phyloP scores from a whole-genome alignment of 352 stramenopile species.

The Peronosclerospora sorghi region DNA sequence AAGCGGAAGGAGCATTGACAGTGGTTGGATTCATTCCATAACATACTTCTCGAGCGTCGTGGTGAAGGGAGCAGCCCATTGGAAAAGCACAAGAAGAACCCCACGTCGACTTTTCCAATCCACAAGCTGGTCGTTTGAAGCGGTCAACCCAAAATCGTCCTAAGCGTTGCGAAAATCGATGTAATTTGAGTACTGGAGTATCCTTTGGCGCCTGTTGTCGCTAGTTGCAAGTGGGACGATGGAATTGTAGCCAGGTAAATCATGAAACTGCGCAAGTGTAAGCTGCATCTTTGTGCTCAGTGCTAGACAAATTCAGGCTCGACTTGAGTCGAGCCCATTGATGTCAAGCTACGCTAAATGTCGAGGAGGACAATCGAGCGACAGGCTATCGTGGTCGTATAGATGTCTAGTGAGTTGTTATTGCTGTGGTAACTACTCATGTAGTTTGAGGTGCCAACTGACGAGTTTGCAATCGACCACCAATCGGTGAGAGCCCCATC shows the following conservation, averaged over 20 bases:
- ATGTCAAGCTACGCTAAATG: slow-evolving; percentile 3
- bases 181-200: slow-evolving; percentile 29
- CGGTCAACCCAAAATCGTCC: slow-evolving; percentile 19
- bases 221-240: slow-evolving; percentile 33
- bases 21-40: slow-evolving; percentile 22
- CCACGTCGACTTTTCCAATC: slow-evolving; percentile 52
- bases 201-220: slow-evolving; percentile 13
- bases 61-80: slow-evolving; percentile 16
- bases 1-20: slow-evolving; percentile 13
- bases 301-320: slow-evolving; percentile 5
- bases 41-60: slow-evolving; percentile 51
- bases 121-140: slow-evolving; percentile 33
- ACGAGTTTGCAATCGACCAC: slow-evolving; percentile 15
- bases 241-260: slow-evolving; percentile 38
- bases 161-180: slow-evolving; percentile 37
- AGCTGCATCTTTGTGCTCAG: slow-evolving; percentile 31
- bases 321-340: not conserved
- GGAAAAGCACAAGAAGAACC: slow-evolving; percentile 36
- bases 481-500: slow-evolving; percentile 17
- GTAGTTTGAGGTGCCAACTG: not conserved
- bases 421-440: slow-evolving; percentile 8
- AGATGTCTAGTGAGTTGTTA: slow-evolving; percentile 18
- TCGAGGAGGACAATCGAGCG: slow-evolving; percentile 17
- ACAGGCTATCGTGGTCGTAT: slow-evolving; percentile 11
- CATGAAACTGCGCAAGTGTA: slow-evolving; percentile 54